phyloP scores from a whole-genome alignment of 768 basidiomycete species.

The Infundibulicybe gibba region DNA sequence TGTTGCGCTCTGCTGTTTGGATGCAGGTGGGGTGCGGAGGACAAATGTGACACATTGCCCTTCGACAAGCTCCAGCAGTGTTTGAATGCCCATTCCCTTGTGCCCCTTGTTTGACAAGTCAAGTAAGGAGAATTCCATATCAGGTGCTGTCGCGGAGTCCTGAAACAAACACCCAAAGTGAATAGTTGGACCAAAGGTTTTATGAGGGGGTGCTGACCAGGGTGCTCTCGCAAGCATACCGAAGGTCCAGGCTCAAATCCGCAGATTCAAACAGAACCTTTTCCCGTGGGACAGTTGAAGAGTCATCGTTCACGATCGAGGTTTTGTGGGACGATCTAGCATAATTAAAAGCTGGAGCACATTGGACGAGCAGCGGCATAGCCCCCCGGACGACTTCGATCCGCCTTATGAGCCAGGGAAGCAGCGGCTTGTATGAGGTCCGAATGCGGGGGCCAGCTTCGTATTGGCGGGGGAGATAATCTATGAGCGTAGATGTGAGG shows the following conservation, averaged over 20 bases:
- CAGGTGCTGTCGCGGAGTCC: slow-evolving; percentile 31
- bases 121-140: slow-evolving; percentile 53
- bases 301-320: slow-evolving; percentile 44
- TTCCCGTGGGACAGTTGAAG: slow-evolving; percentile 29
- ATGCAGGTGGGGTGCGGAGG: slow-evolving; percentile 60
- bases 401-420: slow-evolving; percentile 82
- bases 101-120: slow-evolving; percentile 73
- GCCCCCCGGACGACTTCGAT: slow-evolving; percentile 86
- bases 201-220: slow-evolving; percentile 16
- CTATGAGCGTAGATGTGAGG: slow-evolving; percentile 25
- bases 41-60: slow-evolving; percentile 92
- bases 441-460: slow-evolving; percentile 24
- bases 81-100: slow-evolving; percentile 60
- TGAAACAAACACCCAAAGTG: background rate
- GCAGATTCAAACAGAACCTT: slow-evolving; percentile 65
- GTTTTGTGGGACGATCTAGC: slow-evolving; percentile 75
- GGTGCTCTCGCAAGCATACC: slow-evolving; percentile 63
- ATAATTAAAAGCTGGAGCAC: slow-evolving; percentile 96
- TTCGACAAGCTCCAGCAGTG: slow-evolving; percentile 64
- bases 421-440: slow-evolving; percentile 50
- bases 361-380: slow-evolving; percentile 80
- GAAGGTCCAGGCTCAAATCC: slow-evolving; percentile 64
- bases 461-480: slow-evolving; percentile 76
- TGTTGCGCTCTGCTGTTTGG: slow-evolving; percentile 11
- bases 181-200: background rate